Conservation (phyloP, 371 early-diverging fungal species). For the Batkoa obscura region DNA sequence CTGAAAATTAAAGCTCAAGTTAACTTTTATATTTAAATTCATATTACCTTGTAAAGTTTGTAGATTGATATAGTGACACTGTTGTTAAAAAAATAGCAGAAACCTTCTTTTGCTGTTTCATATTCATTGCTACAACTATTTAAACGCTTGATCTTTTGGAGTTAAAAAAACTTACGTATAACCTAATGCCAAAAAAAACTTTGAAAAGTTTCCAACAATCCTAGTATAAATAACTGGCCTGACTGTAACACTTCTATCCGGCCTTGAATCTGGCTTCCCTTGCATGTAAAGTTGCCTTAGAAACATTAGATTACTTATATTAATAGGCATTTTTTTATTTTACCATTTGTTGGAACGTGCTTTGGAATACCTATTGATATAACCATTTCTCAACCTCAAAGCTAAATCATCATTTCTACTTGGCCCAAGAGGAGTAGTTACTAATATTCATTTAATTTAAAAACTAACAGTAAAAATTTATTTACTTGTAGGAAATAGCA, state of each 20-base stretch:
- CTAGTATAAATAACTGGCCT: slow-evolving; percentile 1
- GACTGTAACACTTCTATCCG: not conserved
- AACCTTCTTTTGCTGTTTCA: slow-evolving; percentile 6
- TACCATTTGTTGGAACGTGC: too few species aligned
- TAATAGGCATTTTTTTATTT: not conserved
- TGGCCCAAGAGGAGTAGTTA: slow-evolving; percentile 3
- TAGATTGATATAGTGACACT: not conserved
- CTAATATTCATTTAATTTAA: not conserved
- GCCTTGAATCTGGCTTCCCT: not conserved
- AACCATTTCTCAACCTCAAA: not conserved
- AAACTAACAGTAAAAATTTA: not conserved
- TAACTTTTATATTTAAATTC: not conserved
- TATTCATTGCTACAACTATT: not conserved
- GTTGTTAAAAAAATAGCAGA: not conserved
- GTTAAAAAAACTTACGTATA: not conserved
- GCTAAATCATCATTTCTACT: not conserved
- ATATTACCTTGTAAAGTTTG: slow-evolving; percentile 2
- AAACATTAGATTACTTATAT: not conserved
- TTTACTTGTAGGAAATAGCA: not conserved
- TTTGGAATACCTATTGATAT: too few species aligned
- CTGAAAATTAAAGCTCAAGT: not conserved
- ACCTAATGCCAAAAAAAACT: not conserved
- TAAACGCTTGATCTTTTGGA: too few species aligned
- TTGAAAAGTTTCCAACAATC: not conserved
- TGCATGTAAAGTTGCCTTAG: slow-evolving; percentile 2